Evolutionary conservation across 495 filamentous ascomycete species (phyloP).

Genomic region (Ramalina intermedia): DNA sequence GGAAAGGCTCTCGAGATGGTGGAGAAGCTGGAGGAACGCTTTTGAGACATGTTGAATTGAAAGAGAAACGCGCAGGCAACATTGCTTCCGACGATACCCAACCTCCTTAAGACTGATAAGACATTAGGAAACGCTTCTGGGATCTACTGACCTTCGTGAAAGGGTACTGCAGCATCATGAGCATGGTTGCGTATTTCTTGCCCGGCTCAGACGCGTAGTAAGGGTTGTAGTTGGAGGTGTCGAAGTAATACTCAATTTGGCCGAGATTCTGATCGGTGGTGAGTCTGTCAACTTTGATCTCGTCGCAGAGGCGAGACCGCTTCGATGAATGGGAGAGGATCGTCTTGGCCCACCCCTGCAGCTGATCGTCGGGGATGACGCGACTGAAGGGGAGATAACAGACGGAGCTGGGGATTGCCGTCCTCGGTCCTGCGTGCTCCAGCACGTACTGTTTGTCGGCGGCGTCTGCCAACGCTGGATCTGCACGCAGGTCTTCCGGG

Average conservation of each 20-base stretch:
- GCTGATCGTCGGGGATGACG: slow-evolving; percentile 16
- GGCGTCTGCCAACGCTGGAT: slow-evolving; percentile 19
- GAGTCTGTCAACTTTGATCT: slow-evolving; percentile 23
- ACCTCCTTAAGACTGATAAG: no score
- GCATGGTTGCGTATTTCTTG: slow-evolving; percentile 37
- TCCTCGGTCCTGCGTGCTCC: slow-evolving; percentile 22
- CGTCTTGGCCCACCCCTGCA: slow-evolving; percentile 2
- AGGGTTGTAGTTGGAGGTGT: slow-evolving; percentile 35
- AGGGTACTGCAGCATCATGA: slow-evolving; percentile 40
- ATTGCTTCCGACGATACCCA: no score
- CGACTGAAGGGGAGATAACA: slow-evolving; percentile 31
- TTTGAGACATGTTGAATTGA: no score
- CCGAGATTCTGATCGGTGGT: slow-evolving; percentile 20
- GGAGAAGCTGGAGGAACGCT: no score
- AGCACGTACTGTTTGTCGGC: slow-evolving; percentile 23
- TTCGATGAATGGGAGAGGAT: slow-evolving; percentile 2
- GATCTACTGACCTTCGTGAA: slow-evolving; percentile 20
- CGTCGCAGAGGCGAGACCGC: slow-evolving; percentile 4
- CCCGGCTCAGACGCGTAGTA: slow-evolving; percentile 22
- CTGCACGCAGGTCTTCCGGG: slow-evolving; percentile 27
- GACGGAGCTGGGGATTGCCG: slow-evolving; percentile 27
- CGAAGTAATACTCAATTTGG: slow-evolving; percentile 38
- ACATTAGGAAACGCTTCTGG: no score
- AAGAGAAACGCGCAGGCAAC: no score
- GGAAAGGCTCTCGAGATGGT: no score